A percentile compares a stretch with the other conserved stretches of the same genome.
These are phyloP conservation scores for Bipolaris oryzae DNA, from an alignment of 2,329 filamentous ascomycete genomes.

Conservation along the genomic window DNA sequence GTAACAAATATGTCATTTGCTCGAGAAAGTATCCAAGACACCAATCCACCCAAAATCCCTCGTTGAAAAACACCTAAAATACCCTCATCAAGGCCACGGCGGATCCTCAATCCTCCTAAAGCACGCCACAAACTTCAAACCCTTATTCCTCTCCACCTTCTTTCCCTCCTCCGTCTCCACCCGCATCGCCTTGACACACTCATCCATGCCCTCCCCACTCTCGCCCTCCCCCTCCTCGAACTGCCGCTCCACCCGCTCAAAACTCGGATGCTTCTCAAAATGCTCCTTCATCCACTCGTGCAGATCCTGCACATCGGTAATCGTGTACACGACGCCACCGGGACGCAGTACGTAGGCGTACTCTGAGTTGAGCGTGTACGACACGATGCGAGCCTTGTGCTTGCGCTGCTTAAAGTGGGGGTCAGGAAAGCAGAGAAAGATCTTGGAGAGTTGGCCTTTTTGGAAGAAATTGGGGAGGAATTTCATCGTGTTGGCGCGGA, in stretches of 20 bases:
- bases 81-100: conserved; percentile 73
- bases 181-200: conserved; percentile 75
- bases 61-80: background rate
- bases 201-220: conserved; percentile 70
- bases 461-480: conserved; percentile 98
- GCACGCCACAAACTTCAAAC: conserved; percentile 87
- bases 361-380: conserved; percentile 84
- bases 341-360: conserved; percentile 87
- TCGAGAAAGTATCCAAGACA: too few species aligned
- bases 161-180: conserved; percentile 95
- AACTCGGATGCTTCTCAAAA: conserved; percentile 77
- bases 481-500: conserved; percentile 97
- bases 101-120: conserved; percentile 83
- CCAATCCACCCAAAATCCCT: too few species aligned
- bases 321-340: conserved; percentile 89
- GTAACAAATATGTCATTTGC: background rate
- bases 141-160: conserved; percentile 90
- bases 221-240: conserved; percentile 62
- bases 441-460: conserved; percentile 79
- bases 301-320: conserved; percentile 94
- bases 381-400: conserved; percentile 95
- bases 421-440: conserved; percentile 98
- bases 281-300: conserved; percentile 93
- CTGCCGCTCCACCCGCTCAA: conserved; percentile 67
- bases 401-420: conserved; percentile 98